Conservation (phyloP, 2,329 filamentous ascomycete species). For the Aspergillus sp. region DNA sequence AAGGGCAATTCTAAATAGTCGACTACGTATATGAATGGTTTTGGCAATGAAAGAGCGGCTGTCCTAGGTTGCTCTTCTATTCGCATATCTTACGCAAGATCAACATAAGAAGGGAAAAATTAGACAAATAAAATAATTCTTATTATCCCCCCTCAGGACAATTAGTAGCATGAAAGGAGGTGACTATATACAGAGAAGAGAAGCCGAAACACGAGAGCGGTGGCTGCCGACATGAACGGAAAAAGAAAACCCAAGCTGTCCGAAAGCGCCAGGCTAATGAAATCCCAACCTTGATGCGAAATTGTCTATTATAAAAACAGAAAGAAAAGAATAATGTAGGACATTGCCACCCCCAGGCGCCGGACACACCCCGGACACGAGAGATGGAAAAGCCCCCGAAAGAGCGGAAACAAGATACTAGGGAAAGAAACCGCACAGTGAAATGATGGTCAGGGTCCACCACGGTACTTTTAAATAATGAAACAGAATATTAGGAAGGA, state of each 20-base stretch:
- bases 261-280: constrained; percentile 5
- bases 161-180: neutral
- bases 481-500: neutral
- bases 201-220: neutral
- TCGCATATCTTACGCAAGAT: too few relatives aligned
- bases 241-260: neutral
- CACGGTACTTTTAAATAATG: neutral
- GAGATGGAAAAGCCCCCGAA: constrained; percentile 1
- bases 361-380: neutral
- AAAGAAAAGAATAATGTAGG: neutral
- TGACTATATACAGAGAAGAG: neutral
- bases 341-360: constrained; percentile 1
- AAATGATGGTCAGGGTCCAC: neutral
- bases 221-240: neutral
- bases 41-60: too few relatives aligned
- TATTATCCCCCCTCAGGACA: too few relatives aligned
- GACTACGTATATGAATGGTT: too few relatives aligned
- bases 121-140: neutral
- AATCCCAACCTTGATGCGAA: constrained; percentile 4
- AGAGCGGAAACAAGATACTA: neutral
- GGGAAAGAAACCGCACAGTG: neutral
- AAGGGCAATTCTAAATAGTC: too few relatives aligned
- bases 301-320: neutral
- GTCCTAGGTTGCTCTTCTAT: too few relatives aligned
- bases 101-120: neutral